Percentiles rank a stretch among this genome's conserved stretches.
phyloP scores from a whole-genome alignment of 106 monocot species.

The Dendrobium nobile region DNA sequence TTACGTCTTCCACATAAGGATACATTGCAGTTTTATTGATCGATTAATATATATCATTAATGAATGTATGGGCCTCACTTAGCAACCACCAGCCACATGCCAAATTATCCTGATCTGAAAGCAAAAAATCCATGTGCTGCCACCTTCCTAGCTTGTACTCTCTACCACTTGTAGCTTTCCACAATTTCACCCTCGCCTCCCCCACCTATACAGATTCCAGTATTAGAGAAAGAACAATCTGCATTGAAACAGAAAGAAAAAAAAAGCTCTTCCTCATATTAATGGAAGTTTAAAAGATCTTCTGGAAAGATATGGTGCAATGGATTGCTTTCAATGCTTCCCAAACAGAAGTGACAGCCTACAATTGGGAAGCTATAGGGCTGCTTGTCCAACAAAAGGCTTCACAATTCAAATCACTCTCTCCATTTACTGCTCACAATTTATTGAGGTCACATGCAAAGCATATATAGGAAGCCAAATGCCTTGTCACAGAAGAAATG shows the following conservation, averaged over 20 bases:
- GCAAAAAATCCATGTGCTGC: conserved; percentile 1
- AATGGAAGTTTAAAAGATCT: background rate
- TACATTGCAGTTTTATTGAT: too few species aligned
- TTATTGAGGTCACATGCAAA: background rate
- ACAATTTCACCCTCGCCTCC: background rate
- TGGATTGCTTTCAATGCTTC: background rate
- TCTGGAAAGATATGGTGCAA: background rate
- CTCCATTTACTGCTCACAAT: conserved; percentile 8
- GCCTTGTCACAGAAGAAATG: too few species aligned
- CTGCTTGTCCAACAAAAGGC: background rate
- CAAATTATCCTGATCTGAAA: background rate
- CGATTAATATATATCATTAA: background rate
- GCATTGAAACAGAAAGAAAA: background rate
- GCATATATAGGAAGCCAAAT: background rate
- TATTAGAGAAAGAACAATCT: background rate
- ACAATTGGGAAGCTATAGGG: background rate
- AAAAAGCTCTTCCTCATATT: background rate
- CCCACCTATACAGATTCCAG: background rate
- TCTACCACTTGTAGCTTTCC: background rate
- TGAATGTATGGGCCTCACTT: conserved; percentile 5
- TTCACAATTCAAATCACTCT: background rate
- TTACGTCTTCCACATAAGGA: too few species aligned
- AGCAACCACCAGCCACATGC: conserved; percentile 4
- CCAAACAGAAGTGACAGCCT: conserved; percentile 2
- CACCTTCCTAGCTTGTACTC: conserved; percentile 1